A percentile compares a stretch with the other conserved stretches of the same genome.
Conservation (phyloP, 2,329 filamentous ascomycete species). For the Ambrosiella beaveri region DNA sequence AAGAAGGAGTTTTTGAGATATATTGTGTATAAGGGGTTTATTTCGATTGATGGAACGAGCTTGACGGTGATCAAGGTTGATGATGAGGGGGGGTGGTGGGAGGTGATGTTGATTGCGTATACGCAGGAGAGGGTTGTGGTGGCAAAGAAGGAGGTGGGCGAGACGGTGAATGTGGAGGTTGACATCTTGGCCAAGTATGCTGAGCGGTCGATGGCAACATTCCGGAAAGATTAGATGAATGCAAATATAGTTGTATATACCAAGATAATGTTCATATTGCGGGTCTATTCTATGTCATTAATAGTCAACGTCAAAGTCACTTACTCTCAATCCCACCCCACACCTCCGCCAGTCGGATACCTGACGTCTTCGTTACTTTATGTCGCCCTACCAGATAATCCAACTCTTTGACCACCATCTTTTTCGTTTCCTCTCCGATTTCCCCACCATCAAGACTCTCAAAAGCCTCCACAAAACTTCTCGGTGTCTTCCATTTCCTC, state of each 20-base stretch:
- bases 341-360: constrained; percentile 52
- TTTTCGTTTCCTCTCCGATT: constrained; percentile 30
- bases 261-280: neutral
- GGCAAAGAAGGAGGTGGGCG: constrained; percentile 59
- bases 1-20: constrained; percentile 59
- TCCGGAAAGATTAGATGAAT: constrained; percentile 20
- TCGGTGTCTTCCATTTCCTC: constrained; percentile 57
- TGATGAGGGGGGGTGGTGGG: constrained; percentile 66
- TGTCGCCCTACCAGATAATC: constrained; percentile 45
- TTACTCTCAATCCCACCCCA: constrained; percentile 34
- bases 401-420: constrained; percentile 42
- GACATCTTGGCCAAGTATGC: constrained; percentile 77
- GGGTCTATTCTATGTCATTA: constrained; percentile 14
- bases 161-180: constrained; percentile 81
- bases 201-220: constrained; percentile 74
- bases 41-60: constrained; percentile 86
- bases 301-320: neutral
- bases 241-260: neutral
- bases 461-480: constrained; percentile 53
- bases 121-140: constrained; percentile 85
- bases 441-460: constrained; percentile 32
- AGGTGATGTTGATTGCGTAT: constrained; percentile 96
- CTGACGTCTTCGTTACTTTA: constrained; percentile 48
- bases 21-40: constrained; percentile 89
- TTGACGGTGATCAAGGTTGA: constrained; percentile 79